Conservation (phyloP, 1,139 yeast genomes). For the Hansenula sp. region DNA sequence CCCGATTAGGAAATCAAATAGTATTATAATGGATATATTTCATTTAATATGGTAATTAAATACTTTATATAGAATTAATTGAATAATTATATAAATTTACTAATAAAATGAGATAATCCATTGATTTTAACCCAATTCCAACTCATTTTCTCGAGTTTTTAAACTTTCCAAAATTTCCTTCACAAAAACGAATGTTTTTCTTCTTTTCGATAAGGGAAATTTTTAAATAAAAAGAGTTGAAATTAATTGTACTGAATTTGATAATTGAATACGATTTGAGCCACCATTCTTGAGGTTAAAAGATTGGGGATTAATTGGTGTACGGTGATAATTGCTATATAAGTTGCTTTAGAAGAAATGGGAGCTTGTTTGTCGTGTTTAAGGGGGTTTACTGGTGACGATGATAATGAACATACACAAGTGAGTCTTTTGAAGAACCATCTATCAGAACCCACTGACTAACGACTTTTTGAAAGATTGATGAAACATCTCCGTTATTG, state of each 20-base stretch:
- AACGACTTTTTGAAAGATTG: constrained; percentile 17
- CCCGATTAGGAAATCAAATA: background rate
- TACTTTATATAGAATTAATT: no score
- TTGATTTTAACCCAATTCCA: background rate
- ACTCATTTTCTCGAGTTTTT: background rate
- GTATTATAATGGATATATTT: no score
- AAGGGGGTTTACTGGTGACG: constrained; percentile 25
- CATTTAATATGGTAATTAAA: no score
- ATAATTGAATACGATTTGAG: no score
- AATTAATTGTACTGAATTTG: background rate
- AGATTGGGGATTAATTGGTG: no score
- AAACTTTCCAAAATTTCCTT: no score
- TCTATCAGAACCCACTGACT: constrained; percentile 20
- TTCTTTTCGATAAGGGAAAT: background rate
- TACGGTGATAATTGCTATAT: background rate
- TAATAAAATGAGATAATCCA: no score
- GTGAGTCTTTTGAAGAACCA: constrained; percentile 7
- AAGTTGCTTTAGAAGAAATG: constrained; percentile 24
- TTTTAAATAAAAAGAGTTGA: background rate
- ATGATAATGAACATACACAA: constrained; percentile 30
- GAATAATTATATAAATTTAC: no score
- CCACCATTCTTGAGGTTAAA: no score
- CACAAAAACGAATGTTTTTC: no score
- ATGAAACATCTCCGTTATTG: constrained; percentile 26
- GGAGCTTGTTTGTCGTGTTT: constrained; percentile 49